Conservation (phyloP, 139 green algal species). For the Chlamydomonas sp. region DNA sequence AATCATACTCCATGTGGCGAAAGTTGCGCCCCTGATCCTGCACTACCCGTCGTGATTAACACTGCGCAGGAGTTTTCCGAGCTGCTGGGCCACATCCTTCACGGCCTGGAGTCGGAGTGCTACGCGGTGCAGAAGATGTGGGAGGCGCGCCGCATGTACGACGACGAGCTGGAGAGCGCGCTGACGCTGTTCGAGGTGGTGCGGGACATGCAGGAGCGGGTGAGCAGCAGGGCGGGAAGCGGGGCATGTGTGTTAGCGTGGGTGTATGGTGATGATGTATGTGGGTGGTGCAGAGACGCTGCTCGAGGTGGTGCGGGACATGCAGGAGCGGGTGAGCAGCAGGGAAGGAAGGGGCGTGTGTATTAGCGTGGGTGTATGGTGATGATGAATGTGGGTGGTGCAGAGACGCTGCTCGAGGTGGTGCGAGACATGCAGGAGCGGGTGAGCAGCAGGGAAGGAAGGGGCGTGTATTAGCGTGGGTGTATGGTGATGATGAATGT, state of each 20-base stretch:
- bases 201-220: conserved; percentile 31
- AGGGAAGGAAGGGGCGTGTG: too few species aligned
- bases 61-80: conserved; percentile 1
- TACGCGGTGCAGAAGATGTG: conserved; percentile 44
- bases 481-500: too few species aligned
- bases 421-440: background rate
- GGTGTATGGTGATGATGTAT: background rate
- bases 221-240: background rate
- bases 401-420: background rate
- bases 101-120: conserved; percentile 32
- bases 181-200: conserved; percentile 37
- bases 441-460: too few species aligned
- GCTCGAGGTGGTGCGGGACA: background rate
- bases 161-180: conserved; percentile 24
- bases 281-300: background rate
- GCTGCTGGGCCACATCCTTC: background rate
- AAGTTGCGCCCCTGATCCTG: too few species aligned
- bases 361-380: too few species aligned
- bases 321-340: background rate
- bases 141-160: conserved; percentile 5
- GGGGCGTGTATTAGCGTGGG: too few species aligned
- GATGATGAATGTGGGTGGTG: too few species aligned
- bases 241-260: background rate
- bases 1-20: too few species aligned
- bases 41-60: too few species aligned